Base-by-base conservation (phyloP, 1,139 yeast species). In the Suhomyces yuchorum region DNA sequence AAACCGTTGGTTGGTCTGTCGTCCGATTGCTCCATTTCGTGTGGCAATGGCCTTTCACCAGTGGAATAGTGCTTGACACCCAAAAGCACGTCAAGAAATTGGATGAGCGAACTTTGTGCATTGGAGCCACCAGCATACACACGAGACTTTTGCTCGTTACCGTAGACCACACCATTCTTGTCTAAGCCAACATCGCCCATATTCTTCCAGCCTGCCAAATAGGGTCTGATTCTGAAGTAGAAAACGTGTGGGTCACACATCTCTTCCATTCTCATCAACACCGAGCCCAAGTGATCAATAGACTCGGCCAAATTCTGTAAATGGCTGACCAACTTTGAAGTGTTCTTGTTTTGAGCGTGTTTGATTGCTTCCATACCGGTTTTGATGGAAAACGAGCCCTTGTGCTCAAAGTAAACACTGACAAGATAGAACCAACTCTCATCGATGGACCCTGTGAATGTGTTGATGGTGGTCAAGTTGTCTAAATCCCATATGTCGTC, bases 161-260 rank as follows among this genome's bases (percentile, higher is more conserved):
- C 97, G 62, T 91, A 91, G 42, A 76, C 69, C 1, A 91, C 84
- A 1, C 97, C 97, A 49, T 82, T 66, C 43, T 90, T 85, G 45
- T 69, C 80, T 49, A 92, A 75, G 0, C 97, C 97, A 1, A 87
- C 91, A 52, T 84, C 92, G 17, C 80, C 82, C 97, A 92, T 91
- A 60, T 89, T 88, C 63, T 85, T 84, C 96, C 97, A 92, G 1
- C 97, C 98, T 0, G 97, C 97, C 51, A 92, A 71, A 60, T 80
- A 92, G 0, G 98, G 97, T 59, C 98, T 78, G 47, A 92, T 79
- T 54, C 95, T 80, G 69, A 80, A 87, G 65, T 89, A 92, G 62
- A 92, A 92, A 1, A 86, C 84, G 63, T 90, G 96, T 1, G 98
- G 97, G 62, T 91, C 97, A 65, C 97, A 90, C 87, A 87, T 87